phyloP scores from a whole-genome alignment of 2,329 filamentous ascomycete genomes.

The Aplosporella prunicola region DNA sequence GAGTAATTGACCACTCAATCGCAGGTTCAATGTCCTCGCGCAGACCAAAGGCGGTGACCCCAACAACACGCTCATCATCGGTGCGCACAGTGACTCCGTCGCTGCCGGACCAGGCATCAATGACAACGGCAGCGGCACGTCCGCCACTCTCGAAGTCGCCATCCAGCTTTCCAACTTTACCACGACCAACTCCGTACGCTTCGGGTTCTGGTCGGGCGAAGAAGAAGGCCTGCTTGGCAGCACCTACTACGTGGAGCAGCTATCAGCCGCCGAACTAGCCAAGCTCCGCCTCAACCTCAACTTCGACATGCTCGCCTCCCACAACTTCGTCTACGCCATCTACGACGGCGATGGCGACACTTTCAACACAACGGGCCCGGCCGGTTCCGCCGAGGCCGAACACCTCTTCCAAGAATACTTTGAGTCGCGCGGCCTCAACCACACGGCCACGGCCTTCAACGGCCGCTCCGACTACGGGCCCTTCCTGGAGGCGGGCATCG shows the following conservation, averaged over 20 bases:
- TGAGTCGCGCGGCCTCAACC: slow-evolving; percentile 49
- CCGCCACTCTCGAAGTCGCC: slow-evolving; percentile 51
- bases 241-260: slow-evolving; percentile 45
- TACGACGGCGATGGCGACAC: slow-evolving; percentile 50
- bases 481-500: slow-evolving; percentile 64
- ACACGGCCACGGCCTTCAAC: slow-evolving; percentile 65
- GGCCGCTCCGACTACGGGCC: slow-evolving; percentile 72
- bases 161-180: slow-evolving; percentile 59
- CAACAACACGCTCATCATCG: slow-evolving; percentile 49
- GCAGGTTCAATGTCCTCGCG: slow-evolving; percentile 47
- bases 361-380: slow-evolving; percentile 45
- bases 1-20: slow-evolving; percentile 16
- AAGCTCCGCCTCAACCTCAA: slow-evolving; percentile 60
- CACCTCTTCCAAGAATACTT: slow-evolving; percentile 62
- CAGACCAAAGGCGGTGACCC: slow-evolving; percentile 50
- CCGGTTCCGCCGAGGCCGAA: slow-evolving; percentile 60
- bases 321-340: slow-evolving; percentile 49
- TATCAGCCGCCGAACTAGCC: slow-evolving; percentile 41
- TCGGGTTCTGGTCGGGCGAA: slow-evolving; percentile 56
- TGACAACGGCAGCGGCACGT: slow-evolving; percentile 63
- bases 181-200: slow-evolving; percentile 60
- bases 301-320: slow-evolving; percentile 61
- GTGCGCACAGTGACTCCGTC: slow-evolving; percentile 54
- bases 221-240: slow-evolving; percentile 55
- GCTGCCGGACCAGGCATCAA: slow-evolving; percentile 62